Evolutionary conservation across 1,284 basidiomycete genomes (phyloP), one percentile per base, ranked within the genome.

Genomic region (Laetiporus sulphureus): DNA sequence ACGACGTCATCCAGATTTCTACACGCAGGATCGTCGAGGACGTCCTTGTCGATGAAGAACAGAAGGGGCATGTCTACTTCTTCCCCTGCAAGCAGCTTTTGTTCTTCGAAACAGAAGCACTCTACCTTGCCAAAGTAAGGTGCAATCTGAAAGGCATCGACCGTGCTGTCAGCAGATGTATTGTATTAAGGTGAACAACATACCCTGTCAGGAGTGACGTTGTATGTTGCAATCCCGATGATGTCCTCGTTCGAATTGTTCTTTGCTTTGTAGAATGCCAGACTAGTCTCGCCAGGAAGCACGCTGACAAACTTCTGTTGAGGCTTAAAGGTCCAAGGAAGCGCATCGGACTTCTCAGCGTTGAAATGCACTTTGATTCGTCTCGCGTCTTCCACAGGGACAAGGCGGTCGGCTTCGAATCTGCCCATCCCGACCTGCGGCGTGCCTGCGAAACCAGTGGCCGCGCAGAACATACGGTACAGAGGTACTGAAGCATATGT

Each of bases 91-190:
- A 97, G 70, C 15, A 99, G 77, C 56, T 86, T 90, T 65, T 99
- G 96, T 62, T 99, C 96, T 63, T 99, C 96, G 55, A 99, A 99
- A 66, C 96, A 99, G 72, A 99, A 99, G 56, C 96, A 99, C 64
- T 99, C 96, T 6, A 99, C 93, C 69, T 99, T 99, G 44, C 94
- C 91, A 61, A 99, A 99, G 64, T 98, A 99, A 0, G 95, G 93
- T 5, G 96, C 96, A 53, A 98, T 80, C 91, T 97, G 58, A 19
- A 7, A 4, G 13, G 12, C n/a, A 8, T 5, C 15, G n/a, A 10
- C 11, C 5, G 8, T 23, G 21, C 2, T 35, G 41, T 40, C 40
- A 25, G 21, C 12, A n/a, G 16, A 8, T n/a, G 30, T 34, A 11
- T 23, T 34, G 7, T 24, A 20, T 20, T 33, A n/a, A 13, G 19